phyloP scores from a whole-genome alignment of 495 filamentous ascomycete genomes.

The Tuber aestivum region DNA sequence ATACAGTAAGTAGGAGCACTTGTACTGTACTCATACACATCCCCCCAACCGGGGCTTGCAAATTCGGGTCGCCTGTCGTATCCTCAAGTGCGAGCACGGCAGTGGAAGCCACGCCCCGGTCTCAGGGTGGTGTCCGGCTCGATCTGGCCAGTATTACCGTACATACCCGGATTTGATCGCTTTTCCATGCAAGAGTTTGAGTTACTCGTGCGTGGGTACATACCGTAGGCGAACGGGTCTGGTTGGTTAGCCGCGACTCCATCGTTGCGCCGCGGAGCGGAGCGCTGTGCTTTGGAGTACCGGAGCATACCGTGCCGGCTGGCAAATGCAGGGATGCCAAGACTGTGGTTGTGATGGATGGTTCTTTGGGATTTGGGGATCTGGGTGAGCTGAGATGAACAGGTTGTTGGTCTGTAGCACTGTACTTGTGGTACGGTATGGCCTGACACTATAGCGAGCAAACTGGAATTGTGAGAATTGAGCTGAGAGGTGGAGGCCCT shows the following conservation, averaged over 20 bases:
- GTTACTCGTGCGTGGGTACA: neutral
- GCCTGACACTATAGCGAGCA: neutral
- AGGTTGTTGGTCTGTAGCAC: neutral
- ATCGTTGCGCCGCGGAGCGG: neutral
- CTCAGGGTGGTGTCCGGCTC: neutral
- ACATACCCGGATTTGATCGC: neutral
- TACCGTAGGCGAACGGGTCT: neutral
- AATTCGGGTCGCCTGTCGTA: neutral
- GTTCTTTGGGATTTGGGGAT: neutral
- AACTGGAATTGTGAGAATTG: neutral
- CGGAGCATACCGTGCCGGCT: too few species aligned
- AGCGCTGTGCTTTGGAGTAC: neutral
- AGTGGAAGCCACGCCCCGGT: neutral
- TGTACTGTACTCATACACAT: neutral
- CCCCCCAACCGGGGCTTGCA: neutral
- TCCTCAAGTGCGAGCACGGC: neutral
- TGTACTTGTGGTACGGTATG: neutral
- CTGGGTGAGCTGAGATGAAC: neutral
- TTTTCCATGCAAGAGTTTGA: neutral
- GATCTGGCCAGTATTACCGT: neutral
- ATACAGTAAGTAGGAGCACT: neutral
- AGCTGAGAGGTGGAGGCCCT: neutral
- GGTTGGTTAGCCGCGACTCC: neutral
- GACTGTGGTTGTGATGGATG: neutral
- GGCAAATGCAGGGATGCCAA: neutral